Evolutionary conservation across 176 grass and related monocot species (phyloP).

Genomic region (Cenchrus fungigraminus): DNA sequence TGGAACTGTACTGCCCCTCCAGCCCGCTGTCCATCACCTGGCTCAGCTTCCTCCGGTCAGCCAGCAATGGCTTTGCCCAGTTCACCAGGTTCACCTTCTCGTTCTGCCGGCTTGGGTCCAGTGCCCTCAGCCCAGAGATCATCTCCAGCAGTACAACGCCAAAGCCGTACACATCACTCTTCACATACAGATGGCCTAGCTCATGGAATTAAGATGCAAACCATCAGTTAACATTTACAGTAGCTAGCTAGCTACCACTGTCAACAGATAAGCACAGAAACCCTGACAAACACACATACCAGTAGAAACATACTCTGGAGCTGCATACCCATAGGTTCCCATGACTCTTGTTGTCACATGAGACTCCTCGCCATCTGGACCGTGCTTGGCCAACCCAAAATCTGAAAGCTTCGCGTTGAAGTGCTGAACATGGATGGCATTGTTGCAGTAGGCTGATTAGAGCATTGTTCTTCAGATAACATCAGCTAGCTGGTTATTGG

Average conservation of each 20-base stretch:
- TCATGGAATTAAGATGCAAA: not conserved
- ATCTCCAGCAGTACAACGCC: conserved; percentile 87
- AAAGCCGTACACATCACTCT: conserved; percentile 89
- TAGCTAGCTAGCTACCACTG: not conserved
- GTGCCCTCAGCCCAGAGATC: conserved; percentile 68
- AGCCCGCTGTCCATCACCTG: conserved; percentile 72
- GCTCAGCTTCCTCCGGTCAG: conserved; percentile 69
- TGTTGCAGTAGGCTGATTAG: conserved; percentile 14
- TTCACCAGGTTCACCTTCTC: conserved; percentile 72
- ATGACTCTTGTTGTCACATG: conserved; percentile 94
- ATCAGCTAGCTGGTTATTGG: not conserved
- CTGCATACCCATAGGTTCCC: conserved; percentile 87
- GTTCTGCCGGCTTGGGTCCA: conserved; percentile 46
- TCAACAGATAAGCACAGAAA: not conserved
- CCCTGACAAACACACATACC: conserved; percentile 42
- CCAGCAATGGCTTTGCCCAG: conserved; percentile 69
- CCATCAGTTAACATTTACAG: not conserved
- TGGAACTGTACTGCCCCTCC: conserved; percentile 75
- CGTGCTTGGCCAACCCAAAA: conserved; percentile 90
- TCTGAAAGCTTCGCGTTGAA: conserved; percentile 87
- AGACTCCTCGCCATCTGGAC: conserved; percentile 70
- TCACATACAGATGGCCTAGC: conserved; percentile 91
- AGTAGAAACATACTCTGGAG: conserved; percentile 86
- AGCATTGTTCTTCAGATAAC: not conserved
- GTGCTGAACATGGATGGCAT: conserved; percentile 46